These are phyloP conservation scores for Candolleomyces eurysporus DNA, from an alignment of 768 basidiomycete genomes.

Conservation along the genomic window DNA sequence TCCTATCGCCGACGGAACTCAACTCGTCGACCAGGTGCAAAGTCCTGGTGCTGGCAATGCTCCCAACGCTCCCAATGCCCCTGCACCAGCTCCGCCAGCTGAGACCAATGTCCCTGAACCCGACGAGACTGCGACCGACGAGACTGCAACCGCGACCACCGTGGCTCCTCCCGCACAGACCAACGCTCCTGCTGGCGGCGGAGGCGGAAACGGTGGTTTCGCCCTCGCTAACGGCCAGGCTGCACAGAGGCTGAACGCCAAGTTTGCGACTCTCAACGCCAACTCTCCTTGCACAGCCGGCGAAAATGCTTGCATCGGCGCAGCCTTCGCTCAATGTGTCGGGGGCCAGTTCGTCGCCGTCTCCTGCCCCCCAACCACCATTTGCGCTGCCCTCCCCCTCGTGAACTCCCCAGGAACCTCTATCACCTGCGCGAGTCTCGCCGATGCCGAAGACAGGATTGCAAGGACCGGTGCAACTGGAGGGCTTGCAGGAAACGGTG, in stretches of 20 bases:
- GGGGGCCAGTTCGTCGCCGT: constrained; percentile 40
- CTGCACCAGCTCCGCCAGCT: constrained; percentile 9
- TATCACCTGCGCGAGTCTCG: constrained; percentile 48
- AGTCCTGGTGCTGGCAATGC: constrained; percentile 26
- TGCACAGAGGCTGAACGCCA: constrained; percentile 49
- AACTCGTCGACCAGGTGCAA: constrained; percentile 36
- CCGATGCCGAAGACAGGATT: constrained; percentile 47
- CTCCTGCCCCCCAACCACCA: constrained; percentile 31
- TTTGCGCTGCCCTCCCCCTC: constrained; percentile 51
- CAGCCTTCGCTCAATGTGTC: constrained; percentile 52
- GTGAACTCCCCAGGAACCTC: constrained; percentile 50
- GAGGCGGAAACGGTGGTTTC: constrained; percentile 23
- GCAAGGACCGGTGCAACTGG: constrained; percentile 13
- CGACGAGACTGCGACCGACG: constrained; percentile 14
- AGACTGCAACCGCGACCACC: too few relatives aligned
- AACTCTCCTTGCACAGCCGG: constrained; percentile 46
- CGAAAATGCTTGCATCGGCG: constrained; percentile 44
- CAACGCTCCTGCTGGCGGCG: background rate
- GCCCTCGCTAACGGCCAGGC: constrained; percentile 44
- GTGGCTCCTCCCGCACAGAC: constrained; percentile 12
- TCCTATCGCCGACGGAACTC: constrained; percentile 44
- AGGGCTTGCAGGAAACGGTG: background rate
- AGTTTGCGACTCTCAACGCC: constrained; percentile 48
- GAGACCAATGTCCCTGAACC: constrained; percentile 15
- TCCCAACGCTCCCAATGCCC: constrained; percentile 10